Evolutionary conservation across 2,329 filamentous ascomycete genomes (phyloP).

Genomic region (Fusarium coffeatum): DNA sequence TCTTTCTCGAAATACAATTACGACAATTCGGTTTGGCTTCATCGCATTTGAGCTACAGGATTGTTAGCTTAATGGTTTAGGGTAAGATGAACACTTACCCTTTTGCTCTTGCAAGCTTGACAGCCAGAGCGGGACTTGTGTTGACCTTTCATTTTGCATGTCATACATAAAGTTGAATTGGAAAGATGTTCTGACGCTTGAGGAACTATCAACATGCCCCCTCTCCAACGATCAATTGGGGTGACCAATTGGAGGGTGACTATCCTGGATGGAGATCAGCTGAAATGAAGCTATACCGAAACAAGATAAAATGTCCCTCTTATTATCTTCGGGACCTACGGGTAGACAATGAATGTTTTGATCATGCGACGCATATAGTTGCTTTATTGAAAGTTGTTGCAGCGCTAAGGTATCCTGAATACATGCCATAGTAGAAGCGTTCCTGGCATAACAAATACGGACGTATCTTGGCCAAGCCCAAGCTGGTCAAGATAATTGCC

Average conservation of each 20-base stretch:
- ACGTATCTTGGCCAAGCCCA: not conserved
- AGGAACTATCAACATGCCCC: not conserved
- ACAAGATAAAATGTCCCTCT: conserved; percentile 31
- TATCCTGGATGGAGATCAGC: conserved; percentile 8
- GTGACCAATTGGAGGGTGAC: conserved; percentile 24
- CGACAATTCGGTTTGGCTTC: conserved; percentile 25
- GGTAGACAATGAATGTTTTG: conserved; percentile 12
- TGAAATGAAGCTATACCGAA: conserved; percentile 26
- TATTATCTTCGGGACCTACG: conserved; percentile 13
- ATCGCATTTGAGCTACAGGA: conserved; percentile 29
- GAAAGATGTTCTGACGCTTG: conserved; percentile 9
- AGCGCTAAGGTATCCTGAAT: not conserved
- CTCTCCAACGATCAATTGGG: conserved; percentile 19
- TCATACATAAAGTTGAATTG: not conserved
- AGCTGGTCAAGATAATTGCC: not conserved
- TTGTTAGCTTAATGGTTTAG: not conserved
- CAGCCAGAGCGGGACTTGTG: conserved; percentile 32
- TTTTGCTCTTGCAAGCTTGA: conserved; percentile 25
- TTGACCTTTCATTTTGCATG: conserved; percentile 17
- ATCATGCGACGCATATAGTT: conserved; percentile 2
- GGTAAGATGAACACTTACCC: conserved; percentile 1
- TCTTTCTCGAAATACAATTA: conserved; percentile 9
- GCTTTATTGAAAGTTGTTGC: not conserved
- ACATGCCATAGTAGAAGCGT: not conserved
- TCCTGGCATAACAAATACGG: not conserved